Base-by-base conservation (phyloP, 768 basidiomycete species). In the Rubroboletus pulcherrimus region DNA sequence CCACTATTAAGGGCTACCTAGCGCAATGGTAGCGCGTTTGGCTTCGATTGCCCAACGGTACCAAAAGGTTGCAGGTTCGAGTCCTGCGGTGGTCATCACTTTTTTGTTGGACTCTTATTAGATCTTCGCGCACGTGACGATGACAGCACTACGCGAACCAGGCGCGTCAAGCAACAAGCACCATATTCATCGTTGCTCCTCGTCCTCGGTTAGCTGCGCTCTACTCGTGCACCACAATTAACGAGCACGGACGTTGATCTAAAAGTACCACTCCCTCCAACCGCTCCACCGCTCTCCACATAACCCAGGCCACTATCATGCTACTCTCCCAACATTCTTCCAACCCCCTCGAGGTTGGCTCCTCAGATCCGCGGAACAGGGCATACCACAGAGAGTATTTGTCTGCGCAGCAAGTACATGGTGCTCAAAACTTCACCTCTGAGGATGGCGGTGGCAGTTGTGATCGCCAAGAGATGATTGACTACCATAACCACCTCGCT, bases 41-140 rank as follows among this genome's bases (percentile, higher is more conserved):
- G 87, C 87, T 90, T 90, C 88, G 87, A 88, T 81, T 65, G 84
- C 83, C 77, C 61, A 73, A 75, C 73, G 83, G 76, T 59, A 91
- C 88, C 89, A 89, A 89, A 87, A 90, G 89, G 89, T 86, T 91
- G 89, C 88, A 91, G 89, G 89, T 91, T 91, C 89, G 87, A 91
- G 87, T 88, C 89, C 89, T 89, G 89, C 87, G 85, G 87, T 87
- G 85, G 83, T 89, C 87, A 88, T 68, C 58, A 2, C 1, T 49
- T 73, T 21, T 70, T 66, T 35, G 9, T 35, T 26, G 21, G 31
- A 45, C 30, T 47, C 38, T 24, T 14, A 1, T 10, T 33, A 4
- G 12, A 42, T 49, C 42, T 41, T 26, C 9, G 30, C 11, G 8
- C 69, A 69, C 66, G 68, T 68, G 67, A 69, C 44, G 5, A 41